Conservation (phyloP, 1,284 basidiomycete genomes). For the Fomitiporia mediterranea region DNA sequence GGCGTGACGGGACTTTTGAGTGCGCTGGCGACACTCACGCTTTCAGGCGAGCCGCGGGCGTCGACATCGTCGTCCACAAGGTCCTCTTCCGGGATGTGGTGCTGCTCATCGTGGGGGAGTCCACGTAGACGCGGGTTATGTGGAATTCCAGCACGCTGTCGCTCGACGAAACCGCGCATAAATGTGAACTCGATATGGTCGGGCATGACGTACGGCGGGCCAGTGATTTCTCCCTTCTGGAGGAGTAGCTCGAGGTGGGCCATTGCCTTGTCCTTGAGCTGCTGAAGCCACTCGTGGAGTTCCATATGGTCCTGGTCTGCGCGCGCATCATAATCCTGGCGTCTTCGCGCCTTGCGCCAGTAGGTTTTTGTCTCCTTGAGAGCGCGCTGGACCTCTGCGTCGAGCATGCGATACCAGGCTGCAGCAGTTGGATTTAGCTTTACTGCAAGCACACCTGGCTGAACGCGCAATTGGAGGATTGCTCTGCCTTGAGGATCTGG, state of each 20-base stretch:
- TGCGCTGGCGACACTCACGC: constrained; percentile 9
- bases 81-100: constrained; percentile 32
- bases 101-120: constrained; percentile 24
- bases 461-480: constrained; percentile 68
- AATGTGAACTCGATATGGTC: constrained; percentile 71
- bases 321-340: constrained; percentile 75
- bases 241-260: constrained; percentile 76
- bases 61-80: constrained; percentile 14
- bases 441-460: constrained; percentile 72
- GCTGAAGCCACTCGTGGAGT: constrained; percentile 76
- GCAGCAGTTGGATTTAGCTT: constrained; percentile 66
- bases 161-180: constrained; percentile 73
- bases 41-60: constrained; percentile 16
- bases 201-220: constrained; percentile 62
- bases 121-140: constrained; percentile 73
- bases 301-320: constrained; percentile 84
- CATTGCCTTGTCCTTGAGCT: constrained; percentile 81
- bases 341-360: constrained; percentile 70
- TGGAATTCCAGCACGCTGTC: constrained; percentile 57
- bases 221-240: constrained; percentile 73
- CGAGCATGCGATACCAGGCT: constrained; percentile 73
- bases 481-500: constrained; percentile 67
- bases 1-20: constrained; percentile 16
- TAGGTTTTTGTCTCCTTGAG: constrained; percentile 78
- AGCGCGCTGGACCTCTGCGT: constrained; percentile 68